Evolutionary conservation across 2,329 filamentous ascomycete species (phyloP), one percentile per base, ranked within the genome.

Genomic region (Drechmeria coniospora): DNA sequence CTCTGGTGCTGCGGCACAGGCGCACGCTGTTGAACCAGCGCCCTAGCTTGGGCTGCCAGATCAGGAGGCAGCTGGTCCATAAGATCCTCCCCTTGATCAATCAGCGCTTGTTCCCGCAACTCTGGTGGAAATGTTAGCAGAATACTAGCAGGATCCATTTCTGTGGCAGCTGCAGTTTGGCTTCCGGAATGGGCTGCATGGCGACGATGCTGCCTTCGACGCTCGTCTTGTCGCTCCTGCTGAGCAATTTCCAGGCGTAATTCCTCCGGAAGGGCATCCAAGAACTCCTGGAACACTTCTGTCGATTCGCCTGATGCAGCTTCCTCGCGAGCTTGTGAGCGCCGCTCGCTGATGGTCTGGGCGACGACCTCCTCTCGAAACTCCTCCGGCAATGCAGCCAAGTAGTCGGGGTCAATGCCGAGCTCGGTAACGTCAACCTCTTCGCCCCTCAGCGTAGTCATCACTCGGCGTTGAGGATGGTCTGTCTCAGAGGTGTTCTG

Each of bases 351-450:
- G 36, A 93, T 70, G 33, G 92, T 84, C 36, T 86, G 76, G 50
- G 92, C 83, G 38, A 98, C 81, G 26, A 98, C 90, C 49, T 98
- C 90, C 51, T 95, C 87, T 25, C 90, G 71, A 46, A 95, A 75
- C 35, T 98, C 92, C 42, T 98, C 90, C 0, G 90, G 90, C n/a
- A 98, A 60, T n/a, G 87, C 92, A 33, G 90, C 82, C 6, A 98
- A 70, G 52, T 94, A 98, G 31, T 92, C 86, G 11, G 79, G 71
- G 47, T 98, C 90, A 41, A 98, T 95, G 26, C 87, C 86, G 35
- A 98, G 66, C 34, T 82, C 81, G 0, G 90, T 98, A 26, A 98
- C 90, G 49, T 98, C 90, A 29, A 92, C 71, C 43, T 90, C 75
- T 36, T 80, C 79, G 15, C 86, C 87, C 34, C 86, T 66, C 29